phyloP scores from a whole-genome alignment of 176 grass and related monocot genomes.

The Eremochloa ophiuroides region DNA sequence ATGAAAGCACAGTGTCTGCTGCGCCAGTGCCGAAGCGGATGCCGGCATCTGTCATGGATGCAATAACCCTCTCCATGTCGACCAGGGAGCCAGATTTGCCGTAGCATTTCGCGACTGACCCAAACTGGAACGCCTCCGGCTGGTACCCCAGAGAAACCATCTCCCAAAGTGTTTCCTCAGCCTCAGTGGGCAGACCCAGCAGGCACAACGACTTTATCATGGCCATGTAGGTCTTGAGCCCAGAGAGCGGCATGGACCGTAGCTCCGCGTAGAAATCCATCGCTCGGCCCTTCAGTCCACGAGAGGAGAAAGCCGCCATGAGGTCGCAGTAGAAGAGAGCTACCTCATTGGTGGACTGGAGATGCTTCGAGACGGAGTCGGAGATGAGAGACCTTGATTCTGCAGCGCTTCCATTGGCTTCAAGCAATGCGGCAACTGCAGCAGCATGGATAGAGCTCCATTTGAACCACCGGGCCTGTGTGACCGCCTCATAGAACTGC shows the following conservation, averaged over 20 bases:
- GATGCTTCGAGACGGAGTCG: constrained; percentile 46
- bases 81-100: constrained; percentile 43
- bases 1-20: constrained; percentile 71
- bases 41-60: constrained; percentile 61
- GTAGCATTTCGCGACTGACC: constrained; percentile 63
- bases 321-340: constrained; percentile 77
- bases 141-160: constrained; percentile 49
- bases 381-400: constrained; percentile 53
- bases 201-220: constrained; percentile 73
- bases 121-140: constrained; percentile 61
- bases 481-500: constrained; percentile 72
- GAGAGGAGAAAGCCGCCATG: constrained; percentile 67
- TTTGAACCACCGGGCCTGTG: constrained; percentile 67
- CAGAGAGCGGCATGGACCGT: constrained; percentile 30
- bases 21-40: constrained; percentile 44
- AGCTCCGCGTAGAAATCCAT: constrained; percentile 52
- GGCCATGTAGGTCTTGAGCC: constrained; percentile 37
- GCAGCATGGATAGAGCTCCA: constrained; percentile 73
- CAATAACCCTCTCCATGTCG: constrained; percentile 66
- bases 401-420: constrained; percentile 31
- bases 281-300: constrained; percentile 38
- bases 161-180: constrained; percentile 59
- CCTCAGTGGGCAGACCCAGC: constrained; percentile 52
- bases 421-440: constrained; percentile 48
- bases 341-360: constrained; percentile 28